Conservation (phyloP, 192 early-diverging fungal genomes). For the Coemansia reversa region DNA sequence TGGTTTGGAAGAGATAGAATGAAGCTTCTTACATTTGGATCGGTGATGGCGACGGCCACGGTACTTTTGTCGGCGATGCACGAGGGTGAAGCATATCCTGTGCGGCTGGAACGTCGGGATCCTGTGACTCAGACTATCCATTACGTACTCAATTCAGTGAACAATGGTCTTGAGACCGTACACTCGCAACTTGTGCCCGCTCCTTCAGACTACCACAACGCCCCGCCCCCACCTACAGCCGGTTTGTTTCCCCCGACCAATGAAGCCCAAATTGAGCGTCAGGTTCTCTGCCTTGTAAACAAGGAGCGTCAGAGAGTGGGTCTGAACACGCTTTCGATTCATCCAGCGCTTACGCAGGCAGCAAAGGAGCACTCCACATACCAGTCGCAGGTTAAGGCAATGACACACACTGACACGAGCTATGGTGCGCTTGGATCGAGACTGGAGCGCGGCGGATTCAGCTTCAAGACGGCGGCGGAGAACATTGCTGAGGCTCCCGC, state of each 20-base stretch:
- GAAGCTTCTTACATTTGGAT: conserved; percentile 39
- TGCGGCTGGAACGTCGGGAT: conserved; percentile 49
- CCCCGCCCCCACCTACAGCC: neutral
- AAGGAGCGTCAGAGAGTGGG: conserved; percentile 29
- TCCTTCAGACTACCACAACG: conserved; percentile 1
- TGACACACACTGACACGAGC: conserved; percentile 47
- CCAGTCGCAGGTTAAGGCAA: conserved; percentile 34
- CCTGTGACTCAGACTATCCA: conserved; percentile 28
- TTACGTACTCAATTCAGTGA: conserved; percentile 27
- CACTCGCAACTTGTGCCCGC: neutral
- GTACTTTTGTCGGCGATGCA: conserved; percentile 14
- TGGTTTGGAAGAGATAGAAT: conserved; percentile 14
- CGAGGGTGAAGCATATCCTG: conserved; percentile 24
- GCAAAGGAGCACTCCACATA: conserved; percentile 54
- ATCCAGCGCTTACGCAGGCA: conserved; percentile 33
- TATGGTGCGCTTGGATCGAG: conserved; percentile 34
- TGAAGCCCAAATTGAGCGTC: conserved; percentile 15
- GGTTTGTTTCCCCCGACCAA: neutral
- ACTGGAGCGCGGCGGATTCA: conserved; percentile 30
- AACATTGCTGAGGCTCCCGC: conserved; percentile 37
- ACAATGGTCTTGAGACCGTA: conserved; percentile 6
- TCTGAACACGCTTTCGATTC: conserved; percentile 24
- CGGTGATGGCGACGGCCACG: conserved; percentile 15
- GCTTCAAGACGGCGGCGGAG: conserved; percentile 34
- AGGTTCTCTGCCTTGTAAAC: conserved; percentile 51